These are phyloP conservation scores for Eragrostis tef DNA, from an alignment of 202 grass and related monocot species.

Conservation along the genomic window DNA sequence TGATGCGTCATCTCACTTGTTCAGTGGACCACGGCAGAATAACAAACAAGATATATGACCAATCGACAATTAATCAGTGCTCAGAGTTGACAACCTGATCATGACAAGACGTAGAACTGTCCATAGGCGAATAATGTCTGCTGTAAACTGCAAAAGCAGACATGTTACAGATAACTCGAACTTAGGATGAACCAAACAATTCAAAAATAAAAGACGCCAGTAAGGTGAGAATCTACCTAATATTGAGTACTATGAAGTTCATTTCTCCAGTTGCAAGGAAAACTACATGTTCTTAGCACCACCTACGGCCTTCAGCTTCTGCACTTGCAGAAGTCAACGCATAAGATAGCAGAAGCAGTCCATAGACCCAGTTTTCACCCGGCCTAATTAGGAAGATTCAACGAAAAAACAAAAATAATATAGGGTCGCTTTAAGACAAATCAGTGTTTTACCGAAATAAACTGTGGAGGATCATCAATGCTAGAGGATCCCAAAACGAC, in stretches of 20 bases:
- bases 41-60: neutral
- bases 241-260: neutral
- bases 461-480: conserved; percentile 83
- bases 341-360: neutral
- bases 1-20: neutral
- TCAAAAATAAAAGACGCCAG: neutral
- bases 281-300: conserved; percentile 54
- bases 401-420: neutral
- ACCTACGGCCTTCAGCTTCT: conserved; percentile 86
- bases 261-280: neutral
- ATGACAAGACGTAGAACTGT: neutral
- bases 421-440: neutral
- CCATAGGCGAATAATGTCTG: neutral
- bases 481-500: conserved; percentile 86
- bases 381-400: neutral
- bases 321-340: conserved; percentile 46
- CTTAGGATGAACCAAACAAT: neutral
- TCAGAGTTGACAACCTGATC: neutral
- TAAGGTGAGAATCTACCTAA: neutral
- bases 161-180: neutral
- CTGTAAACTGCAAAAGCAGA: neutral
- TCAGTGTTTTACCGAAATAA: conserved; percentile 67
- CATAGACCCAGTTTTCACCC: neutral
- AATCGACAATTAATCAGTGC: neutral
- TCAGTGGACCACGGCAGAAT: neutral